Base-by-base conservation (phyloP, 768 basidiomycete genomes). In the Strobilomyces confusus region DNA sequence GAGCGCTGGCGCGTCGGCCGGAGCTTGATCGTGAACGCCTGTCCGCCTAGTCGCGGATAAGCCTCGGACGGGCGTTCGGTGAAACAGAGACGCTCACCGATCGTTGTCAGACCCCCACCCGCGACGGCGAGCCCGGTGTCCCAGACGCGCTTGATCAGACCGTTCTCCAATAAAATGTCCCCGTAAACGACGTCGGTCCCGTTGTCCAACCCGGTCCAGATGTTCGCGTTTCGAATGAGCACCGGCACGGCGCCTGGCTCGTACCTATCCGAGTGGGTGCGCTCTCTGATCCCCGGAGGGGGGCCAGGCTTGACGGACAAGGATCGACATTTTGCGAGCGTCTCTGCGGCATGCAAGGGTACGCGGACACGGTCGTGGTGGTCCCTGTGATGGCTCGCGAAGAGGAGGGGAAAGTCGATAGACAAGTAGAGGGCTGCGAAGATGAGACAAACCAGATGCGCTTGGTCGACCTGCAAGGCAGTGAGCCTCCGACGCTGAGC, bases 11-110 rank as follows among this genome's bases (percentile, higher is more conserved):
- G 59, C 0, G 89, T 92, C n/a, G 76, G 74, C 23, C 91, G 77
- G 4, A 87, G 66, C 64, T 92, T 92, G 63, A 92, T 87, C 4
- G 82, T 73, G 63, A 88, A 90, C 0, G 87, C 86, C 61, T 89
- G 88, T 19, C 89, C 89, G 41, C 87, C 87, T 85, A 44, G 32
- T 38, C 34, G 33, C 8, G 22, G 4, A 8, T 38, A 3, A 48
- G 15, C 15, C n/a, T 48, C 4, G 19, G 29, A 9, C 52, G 25
- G 1, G 26, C 17, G 25, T 19, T 53, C 22, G 9, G 23, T 19
- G 17, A 17, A 43, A 22, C n/a, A 29, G 25, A 4, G 11, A n/a
- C 23, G n/a, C 8, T 9, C 51, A 82, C 83, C 84, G 13, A 86
- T 86, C 81, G 53, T 80, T 70, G 1, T 76, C 80, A 45, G 79